Conservation (phyloP, 1,284 basidiomycete species). For the Anthracocystis walkeri region DNA sequence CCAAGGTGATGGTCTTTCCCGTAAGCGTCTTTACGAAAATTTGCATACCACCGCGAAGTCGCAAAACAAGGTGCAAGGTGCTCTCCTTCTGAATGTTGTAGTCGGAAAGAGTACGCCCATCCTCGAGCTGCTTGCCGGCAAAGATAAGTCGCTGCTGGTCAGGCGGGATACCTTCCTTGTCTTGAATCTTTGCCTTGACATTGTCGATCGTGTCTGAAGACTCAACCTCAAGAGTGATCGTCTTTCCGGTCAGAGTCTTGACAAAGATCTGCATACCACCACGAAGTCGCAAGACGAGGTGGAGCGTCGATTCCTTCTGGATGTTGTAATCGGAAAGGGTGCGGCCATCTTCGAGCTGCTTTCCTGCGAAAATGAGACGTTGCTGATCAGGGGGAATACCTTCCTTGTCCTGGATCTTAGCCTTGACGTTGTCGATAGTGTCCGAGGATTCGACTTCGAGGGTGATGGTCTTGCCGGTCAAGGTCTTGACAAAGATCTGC, state of each 20-base stretch:
- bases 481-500: slow-evolving; percentile 73
- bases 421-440: slow-evolving; percentile 86
- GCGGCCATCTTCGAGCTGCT: slow-evolving; percentile 72
- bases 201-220: slow-evolving; percentile 75
- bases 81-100: slow-evolving; percentile 98
- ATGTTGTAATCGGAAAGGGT: slow-evolving; percentile 71
- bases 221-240: slow-evolving; percentile 71
- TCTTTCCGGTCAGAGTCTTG: slow-evolving; percentile 63
- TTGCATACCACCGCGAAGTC: slow-evolving; percentile 78
- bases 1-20: slow-evolving; percentile 95
- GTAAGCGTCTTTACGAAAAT: slow-evolving; percentile 78
- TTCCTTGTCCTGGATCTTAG: slow-evolving; percentile 69
- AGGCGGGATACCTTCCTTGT: slow-evolving; percentile 68
- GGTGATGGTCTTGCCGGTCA: slow-evolving; percentile 98
- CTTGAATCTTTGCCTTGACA: slow-evolving; percentile 73
- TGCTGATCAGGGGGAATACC: slow-evolving; percentile 72
- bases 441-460: slow-evolving; percentile 87
- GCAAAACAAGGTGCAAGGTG: slow-evolving; percentile 94
- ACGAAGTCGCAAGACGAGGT: slow-evolving; percentile 65
- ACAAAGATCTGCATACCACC: slow-evolving; percentile 66
- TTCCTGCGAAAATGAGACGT: slow-evolving; percentile 72
- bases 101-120: slow-evolving; percentile 65
- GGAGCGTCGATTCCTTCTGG: slow-evolving; percentile 66
- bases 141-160: slow-evolving; percentile 69
- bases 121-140: slow-evolving; percentile 68